Evolutionary conservation across 148 eudicot genomes (phyloP).

Genomic region (Polygonum aviculare): DNA sequence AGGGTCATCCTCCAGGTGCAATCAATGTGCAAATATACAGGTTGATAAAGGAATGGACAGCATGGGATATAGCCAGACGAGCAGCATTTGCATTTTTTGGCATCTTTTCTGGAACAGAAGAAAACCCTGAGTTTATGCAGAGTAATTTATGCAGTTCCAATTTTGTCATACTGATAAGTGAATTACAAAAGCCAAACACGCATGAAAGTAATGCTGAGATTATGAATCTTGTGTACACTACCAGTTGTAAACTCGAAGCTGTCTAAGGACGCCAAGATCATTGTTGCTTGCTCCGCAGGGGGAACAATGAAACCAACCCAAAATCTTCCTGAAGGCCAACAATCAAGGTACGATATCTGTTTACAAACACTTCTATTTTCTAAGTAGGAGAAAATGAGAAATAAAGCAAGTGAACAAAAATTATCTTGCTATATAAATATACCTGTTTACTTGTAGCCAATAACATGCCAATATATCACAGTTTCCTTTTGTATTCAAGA

Average conservation of each 20-base stretch:
- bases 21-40: slow-evolving; percentile 87
- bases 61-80: slow-evolving; percentile 97
- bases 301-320: slow-evolving; percentile 91
- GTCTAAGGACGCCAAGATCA: slow-evolving; percentile 70
- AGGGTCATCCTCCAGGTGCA: slow-evolving; percentile 96
- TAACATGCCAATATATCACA: neutral
- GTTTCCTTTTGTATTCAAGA: neutral
- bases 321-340: slow-evolving; percentile 97
- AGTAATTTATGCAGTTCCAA: slow-evolving; percentile 27
- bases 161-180: neutral
- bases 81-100: slow-evolving; percentile 98
- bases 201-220: neutral
- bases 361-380: neutral
- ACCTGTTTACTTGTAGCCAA: neutral
- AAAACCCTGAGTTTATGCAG: slow-evolving; percentile 85
- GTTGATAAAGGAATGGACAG: slow-evolving; percentile 99
- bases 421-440: neutral
- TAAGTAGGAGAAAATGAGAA: neutral
- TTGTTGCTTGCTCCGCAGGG: slow-evolving; percentile 92
- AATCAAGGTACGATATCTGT: slow-evolving; percentile 55
- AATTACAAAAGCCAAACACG: neutral
- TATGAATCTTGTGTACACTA: neutral
- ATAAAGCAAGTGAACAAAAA: neutral
- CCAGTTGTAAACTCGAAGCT: slow-evolving; percentile 75
- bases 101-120: slow-evolving; percentile 93